Evolutionary conservation across 2,329 filamentous ascomycete species (phyloP).

Genomic region (Beauveria bassiana): DNA sequence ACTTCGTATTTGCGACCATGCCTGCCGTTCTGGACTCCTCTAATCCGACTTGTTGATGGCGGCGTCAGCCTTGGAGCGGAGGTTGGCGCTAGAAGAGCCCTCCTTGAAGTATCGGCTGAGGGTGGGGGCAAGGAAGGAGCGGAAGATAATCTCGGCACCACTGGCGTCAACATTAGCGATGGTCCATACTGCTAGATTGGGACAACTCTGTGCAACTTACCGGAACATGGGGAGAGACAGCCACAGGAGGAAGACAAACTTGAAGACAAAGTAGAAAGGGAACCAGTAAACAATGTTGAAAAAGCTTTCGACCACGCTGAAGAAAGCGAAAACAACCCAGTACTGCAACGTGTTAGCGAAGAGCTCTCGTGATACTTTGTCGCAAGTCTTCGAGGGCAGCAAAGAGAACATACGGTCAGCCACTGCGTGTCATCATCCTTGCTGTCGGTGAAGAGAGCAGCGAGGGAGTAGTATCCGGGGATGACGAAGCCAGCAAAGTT

Average conservation of each 20-base stretch:
- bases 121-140: slow-evolving; percentile 85
- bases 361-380: background rate
- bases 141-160: slow-evolving; percentile 93
- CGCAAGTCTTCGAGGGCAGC: background rate
- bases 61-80: slow-evolving; percentile 80
- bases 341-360: slow-evolving; percentile 50
- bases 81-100: slow-evolving; percentile 73
- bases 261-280: slow-evolving; percentile 99
- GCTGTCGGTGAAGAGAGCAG: slow-evolving; percentile 63
- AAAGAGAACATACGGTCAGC: slow-evolving; percentile 52
- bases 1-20: slow-evolving; percentile 2
- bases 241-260: slow-evolving; percentile 96
- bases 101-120: slow-evolving; percentile 83
- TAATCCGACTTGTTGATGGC: slow-evolving; percentile 64
- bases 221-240: slow-evolving; percentile 89
- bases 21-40: slow-evolving; percentile 17
- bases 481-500: slow-evolving; percentile 79
- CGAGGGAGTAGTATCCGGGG: slow-evolving; percentile 76
- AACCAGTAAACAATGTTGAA: slow-evolving; percentile 88
- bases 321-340: slow-evolving; percentile 79
- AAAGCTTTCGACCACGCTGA: slow-evolving; percentile 76
- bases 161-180: slow-evolving; percentile 37
- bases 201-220: slow-evolving; percentile 47
- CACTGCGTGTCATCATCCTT: slow-evolving; percentile 78
- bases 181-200: background rate